Percentiles rank a stretch among this genome's conserved stretches.
Evolutionary conservation across 495 filamentous ascomycete genomes (phyloP).

Genomic region (Aspergillus bertholletiae): DNA sequence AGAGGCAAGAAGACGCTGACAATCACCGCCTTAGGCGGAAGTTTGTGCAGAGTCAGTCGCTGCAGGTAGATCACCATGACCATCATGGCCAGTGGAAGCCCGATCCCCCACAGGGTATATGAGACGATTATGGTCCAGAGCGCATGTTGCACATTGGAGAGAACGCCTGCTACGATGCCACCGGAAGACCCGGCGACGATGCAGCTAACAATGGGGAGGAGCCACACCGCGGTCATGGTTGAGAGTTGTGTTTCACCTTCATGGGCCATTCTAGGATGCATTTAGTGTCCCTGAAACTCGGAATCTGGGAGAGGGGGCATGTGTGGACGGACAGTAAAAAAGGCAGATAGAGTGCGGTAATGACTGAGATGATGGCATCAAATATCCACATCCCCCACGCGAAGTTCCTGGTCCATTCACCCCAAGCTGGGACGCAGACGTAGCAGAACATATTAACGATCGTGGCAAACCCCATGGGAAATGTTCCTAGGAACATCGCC

Average conservation of each 20-base stretch:
- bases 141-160: conserved; percentile 49
- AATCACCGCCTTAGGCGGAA: conserved; percentile 56
- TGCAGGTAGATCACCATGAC: conserved; percentile 60
- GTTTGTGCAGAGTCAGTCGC: conserved; percentile 52
- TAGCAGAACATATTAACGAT: conserved; percentile 56
- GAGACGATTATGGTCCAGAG: conserved; percentile 53
- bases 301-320: neutral
- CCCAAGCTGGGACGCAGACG: conserved; percentile 54
- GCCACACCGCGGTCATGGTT: conserved; percentile 56
- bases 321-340: conserved; percentile 52
- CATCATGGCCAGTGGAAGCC: conserved; percentile 51
- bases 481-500: conserved; percentile 57
- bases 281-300: neutral
- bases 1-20: conserved; percentile 60
- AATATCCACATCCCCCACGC: conserved; percentile 60
- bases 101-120: conserved; percentile 60
- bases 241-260: conserved; percentile 27
- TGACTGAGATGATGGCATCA: conserved; percentile 49
- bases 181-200: conserved; percentile 59
- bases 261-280: conserved; percentile 28
- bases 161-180: conserved; percentile 48
- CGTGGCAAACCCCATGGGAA: conserved; percentile 63
- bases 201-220: conserved; percentile 57
- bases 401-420: conserved; percentile 29
- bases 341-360: conserved; percentile 48